Percentiles rank a stretch among this genome's conserved stretches.
phyloP scores from a whole-genome alignment of 257 asterid genomes.

The Anisodus tanguticus region DNA sequence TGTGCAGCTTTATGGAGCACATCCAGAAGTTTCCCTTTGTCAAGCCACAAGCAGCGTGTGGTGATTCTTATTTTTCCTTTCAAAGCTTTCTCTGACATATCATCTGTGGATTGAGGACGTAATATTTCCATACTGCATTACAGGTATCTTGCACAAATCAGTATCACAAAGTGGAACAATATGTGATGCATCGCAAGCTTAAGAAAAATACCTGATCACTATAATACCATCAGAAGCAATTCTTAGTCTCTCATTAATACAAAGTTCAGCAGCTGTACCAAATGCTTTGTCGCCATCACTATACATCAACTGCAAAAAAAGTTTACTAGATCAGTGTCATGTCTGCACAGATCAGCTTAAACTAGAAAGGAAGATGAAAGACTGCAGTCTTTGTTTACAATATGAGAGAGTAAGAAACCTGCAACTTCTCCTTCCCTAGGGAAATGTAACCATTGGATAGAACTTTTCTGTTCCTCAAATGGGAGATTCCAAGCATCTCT shows the following conservation, averaged over 20 bases:
- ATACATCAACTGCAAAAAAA: constrained; percentile 76
- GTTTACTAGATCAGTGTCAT: not conserved
- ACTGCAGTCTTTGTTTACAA: constrained; percentile 22
- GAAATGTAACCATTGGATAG: constrained; percentile 85
- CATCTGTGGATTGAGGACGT: constrained; percentile 70
- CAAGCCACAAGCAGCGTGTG: constrained; percentile 98
- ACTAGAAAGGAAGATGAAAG: constrained; percentile 11
- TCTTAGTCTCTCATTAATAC: constrained; percentile 85
- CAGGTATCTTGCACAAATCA: constrained; percentile 22
- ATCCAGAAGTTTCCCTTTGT: constrained; percentile 95
- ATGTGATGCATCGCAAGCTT: constrained; percentile 28
- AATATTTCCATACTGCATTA: constrained; percentile 85
- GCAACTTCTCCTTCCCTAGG: constrained; percentile 91
- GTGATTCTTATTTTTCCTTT: constrained; percentile 96
- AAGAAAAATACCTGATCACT: constrained; percentile 69
- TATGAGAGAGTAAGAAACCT: constrained; percentile 53
- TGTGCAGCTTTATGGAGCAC: constrained; percentile 96
- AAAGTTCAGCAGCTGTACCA: constrained; percentile 87
- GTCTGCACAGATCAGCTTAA: constrained; percentile 3
- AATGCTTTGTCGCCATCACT: constrained; percentile 99
- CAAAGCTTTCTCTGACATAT: constrained; percentile 54
- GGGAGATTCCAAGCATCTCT: constrained; percentile 99
- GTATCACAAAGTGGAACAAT: constrained; percentile 33
- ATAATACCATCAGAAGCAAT: constrained; percentile 95
- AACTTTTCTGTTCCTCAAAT: constrained; percentile 90